Base-by-base conservation (phyloP, 1,139 yeast genomes). In the Geotrichum restrictum region DNA sequence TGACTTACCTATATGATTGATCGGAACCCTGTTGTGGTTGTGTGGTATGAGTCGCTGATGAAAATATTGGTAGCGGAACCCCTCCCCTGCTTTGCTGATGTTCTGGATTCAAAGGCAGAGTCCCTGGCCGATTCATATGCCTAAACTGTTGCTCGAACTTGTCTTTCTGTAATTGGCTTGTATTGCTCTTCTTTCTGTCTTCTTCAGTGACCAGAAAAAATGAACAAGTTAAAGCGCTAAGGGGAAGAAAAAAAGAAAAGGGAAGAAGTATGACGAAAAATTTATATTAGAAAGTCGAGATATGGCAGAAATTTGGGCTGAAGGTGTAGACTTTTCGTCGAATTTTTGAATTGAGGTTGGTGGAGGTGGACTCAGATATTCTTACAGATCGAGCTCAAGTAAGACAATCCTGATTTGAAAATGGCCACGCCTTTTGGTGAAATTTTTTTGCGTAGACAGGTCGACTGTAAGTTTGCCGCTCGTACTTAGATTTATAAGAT, bases 81-180 rank as follows among this genome's bases (percentile, higher is more conserved):
- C 45, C 46, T 31, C 52, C 48, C 45, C 45, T 44, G 39, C 11
- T 44, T 41, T 49, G 52, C 37, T 49, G 48, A 19, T 48, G 34
- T 13, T 49, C 48, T 43, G 43, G 44, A 41, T 44, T 37, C 11
- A 34, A 49, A 37, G 52, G 52, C 24, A 43, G 52, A 37, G 39
- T 49, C 22, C 40, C 45, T 49, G 48, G 52, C 42, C 52, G 48
- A 48, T 43, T 44, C 52, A 49, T 49, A 49, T 27, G 52, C 52
- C 48, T 44, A 14, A 31, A 22, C 44, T 43, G 6, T 21, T 42
- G 11, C 22, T 33, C 5, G 38, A 21, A 13, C 29, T 19, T 36
- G 22, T 24, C 21, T 42, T 18, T 18, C 16, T 42, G 34, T 18
- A 42, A 36, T 16, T 32, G 42, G 31, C 46, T 48, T 32, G 31